phyloP scores from a whole-genome alignment of 2,329 filamentous ascomycete genomes.

The Akanthomyces uredinophilus region DNA sequence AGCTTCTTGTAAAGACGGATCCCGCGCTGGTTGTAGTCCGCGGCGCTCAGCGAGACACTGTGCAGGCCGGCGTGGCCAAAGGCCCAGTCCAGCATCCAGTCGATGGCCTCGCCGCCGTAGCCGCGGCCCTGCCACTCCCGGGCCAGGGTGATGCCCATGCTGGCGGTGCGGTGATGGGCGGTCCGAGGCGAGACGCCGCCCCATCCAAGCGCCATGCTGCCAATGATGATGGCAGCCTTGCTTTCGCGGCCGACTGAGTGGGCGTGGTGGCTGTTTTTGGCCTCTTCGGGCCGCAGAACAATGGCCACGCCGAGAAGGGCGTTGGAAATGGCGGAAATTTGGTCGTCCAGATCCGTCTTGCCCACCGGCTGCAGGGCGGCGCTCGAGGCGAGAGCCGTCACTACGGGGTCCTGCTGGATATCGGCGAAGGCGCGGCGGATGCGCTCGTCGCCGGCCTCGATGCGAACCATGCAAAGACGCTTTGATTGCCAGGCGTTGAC shows the following conservation, averaged over 20 bases:
- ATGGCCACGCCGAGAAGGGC: constrained; percentile 20
- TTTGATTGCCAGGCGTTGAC: constrained; percentile 4
- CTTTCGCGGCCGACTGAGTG: background rate
- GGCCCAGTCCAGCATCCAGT: constrained; percentile 42
- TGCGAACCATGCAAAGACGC: background rate
- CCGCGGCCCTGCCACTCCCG: constrained; percentile 32
- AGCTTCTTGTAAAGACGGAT: constrained; percentile 37
- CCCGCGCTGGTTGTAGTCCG: constrained; percentile 39
- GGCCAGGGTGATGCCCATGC: constrained; percentile 33
- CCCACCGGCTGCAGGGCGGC: constrained; percentile 13
- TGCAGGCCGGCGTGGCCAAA: constrained; percentile 41
- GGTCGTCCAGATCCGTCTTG: constrained; percentile 13
- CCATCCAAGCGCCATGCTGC: constrained; percentile 19
- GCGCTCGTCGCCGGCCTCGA: background rate
- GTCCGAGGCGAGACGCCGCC: constrained; percentile 14
- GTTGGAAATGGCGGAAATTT: constrained; percentile 12
- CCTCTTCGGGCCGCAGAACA: constrained; percentile 16
- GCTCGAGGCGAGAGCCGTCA: constrained; percentile 15
- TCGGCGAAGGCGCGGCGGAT: background rate
- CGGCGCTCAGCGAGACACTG: constrained; percentile 34
- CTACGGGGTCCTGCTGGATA: constrained; percentile 14
- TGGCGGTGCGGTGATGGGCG: constrained; percentile 19
- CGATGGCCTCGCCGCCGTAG: constrained; percentile 42
- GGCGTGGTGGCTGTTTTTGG: background rate
- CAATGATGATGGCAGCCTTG: constrained; percentile 19